A percentile compares a stretch with the other conserved stretches of the same genome.
Conservation (phyloP, 2,329 filamentous ascomycete species). For the Verticillium albo-atrum region DNA sequence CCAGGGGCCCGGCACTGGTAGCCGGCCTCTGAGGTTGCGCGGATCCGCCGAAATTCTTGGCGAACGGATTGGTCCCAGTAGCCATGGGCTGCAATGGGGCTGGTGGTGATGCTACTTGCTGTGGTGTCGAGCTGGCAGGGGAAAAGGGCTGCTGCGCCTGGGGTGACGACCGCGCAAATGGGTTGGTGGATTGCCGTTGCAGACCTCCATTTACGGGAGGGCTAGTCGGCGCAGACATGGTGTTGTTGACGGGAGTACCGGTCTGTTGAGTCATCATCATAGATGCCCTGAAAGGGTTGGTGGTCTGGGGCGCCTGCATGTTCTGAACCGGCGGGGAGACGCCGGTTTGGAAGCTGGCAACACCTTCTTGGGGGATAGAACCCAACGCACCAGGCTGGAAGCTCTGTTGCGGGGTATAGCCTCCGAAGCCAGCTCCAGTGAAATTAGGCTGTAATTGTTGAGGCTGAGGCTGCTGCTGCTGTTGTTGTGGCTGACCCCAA, state of each 20-base stretch:
- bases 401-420: conserved; percentile 64
- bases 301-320: conserved; percentile 55
- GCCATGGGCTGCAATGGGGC: conserved; percentile 41
- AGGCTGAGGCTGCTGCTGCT: conserved; percentile 32
- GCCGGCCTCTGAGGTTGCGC: conserved; percentile 38
- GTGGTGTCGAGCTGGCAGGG: conserved; percentile 20
- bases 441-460: conserved; percentile 43
- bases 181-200: conserved; percentile 71
- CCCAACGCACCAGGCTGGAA: conserved; percentile 51
- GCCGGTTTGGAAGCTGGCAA: conserved; percentile 45
- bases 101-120: conserved; percentile 23
- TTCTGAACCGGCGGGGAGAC: conserved; percentile 36
- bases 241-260: conserved; percentile 34
- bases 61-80: conserved; percentile 58
- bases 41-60: conserved; percentile 36
- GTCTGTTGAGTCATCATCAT: conserved; percentile 63
- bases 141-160: conserved; percentile 27
- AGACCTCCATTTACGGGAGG: conserved; percentile 22
- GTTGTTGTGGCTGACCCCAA: conserved; percentile 27
- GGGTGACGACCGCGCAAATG: conserved; percentile 65
- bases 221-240: conserved; percentile 37
- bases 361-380: conserved; percentile 54
- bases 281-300: conserved; percentile 92
- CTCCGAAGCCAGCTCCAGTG: conserved; percentile 77
- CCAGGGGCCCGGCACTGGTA: conserved; percentile 45